phyloP scores from a whole-genome alignment of 2,329 filamentous ascomycete genomes.

The Trichophyton schoenleinii region DNA sequence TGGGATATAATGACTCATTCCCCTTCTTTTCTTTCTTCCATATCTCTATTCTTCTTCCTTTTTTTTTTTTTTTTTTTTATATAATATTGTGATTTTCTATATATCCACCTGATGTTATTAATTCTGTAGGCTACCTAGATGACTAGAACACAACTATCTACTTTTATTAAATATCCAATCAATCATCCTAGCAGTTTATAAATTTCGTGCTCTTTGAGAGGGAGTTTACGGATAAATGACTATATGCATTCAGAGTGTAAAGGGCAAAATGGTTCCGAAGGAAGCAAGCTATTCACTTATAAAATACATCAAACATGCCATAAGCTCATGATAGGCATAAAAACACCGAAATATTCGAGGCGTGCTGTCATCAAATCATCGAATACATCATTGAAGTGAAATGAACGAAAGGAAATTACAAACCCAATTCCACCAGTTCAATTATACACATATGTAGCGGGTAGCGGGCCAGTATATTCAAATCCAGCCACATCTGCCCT shows the following conservation, averaged over 20 bases:
- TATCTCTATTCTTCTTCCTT: not conserved
- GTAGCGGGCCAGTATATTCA: not conserved
- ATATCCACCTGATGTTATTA: not conserved
- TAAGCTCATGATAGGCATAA: no score
- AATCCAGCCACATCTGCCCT: not conserved
- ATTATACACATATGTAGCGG: not conserved
- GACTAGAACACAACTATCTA: not conserved
- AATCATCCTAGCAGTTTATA: no score
- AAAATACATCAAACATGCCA: no score
- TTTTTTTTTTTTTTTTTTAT: not conserved
- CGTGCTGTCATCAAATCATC: no score
- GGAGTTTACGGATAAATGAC: no score
- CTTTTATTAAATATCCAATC: not conserved
- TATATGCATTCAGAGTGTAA: no score
- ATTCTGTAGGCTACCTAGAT: not conserved
- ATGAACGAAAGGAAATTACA: not conserved
- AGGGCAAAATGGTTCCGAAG: no score
- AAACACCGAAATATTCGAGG: no score
- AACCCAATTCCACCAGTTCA: not conserved
- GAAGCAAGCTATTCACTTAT: no score
- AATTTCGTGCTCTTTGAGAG: no score
- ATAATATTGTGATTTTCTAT: not conserved
- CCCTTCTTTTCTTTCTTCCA: not conserved
- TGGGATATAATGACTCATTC: not conserved
- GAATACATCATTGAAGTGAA: not conserved